A percentile compares a stretch with the other conserved stretches of the same genome.
phyloP scores from a whole-genome alignment of 1,284 basidiomycete species.

The Singerocomus rubriflavus region DNA sequence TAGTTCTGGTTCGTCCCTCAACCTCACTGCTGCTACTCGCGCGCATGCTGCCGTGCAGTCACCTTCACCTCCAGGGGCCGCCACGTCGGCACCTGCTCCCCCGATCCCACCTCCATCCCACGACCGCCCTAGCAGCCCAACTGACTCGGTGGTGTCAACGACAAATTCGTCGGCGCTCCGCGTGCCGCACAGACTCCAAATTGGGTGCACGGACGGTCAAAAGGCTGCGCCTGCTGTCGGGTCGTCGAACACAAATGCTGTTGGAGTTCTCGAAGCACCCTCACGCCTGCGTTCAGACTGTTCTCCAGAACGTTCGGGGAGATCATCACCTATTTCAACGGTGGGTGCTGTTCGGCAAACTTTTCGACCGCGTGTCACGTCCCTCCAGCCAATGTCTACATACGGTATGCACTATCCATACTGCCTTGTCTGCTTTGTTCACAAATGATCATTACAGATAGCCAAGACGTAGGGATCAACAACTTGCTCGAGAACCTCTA shows the following conservation, averaged over 20 bases:
- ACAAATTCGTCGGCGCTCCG: slow-evolving; percentile 61
- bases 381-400: slow-evolving; percentile 58
- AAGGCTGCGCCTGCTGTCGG: slow-evolving; percentile 85
- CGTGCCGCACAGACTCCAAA: slow-evolving; percentile 58
- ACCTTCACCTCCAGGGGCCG: slow-evolving; percentile 30
- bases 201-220: slow-evolving; percentile 65
- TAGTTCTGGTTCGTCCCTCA: slow-evolving; percentile 61
- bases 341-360: slow-evolving; percentile 49
- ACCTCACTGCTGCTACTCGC: slow-evolving; percentile 42
- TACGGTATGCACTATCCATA: slow-evolving; percentile 54
- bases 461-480: slow-evolving; percentile 82
- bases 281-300: slow-evolving; percentile 57
- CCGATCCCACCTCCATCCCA: slow-evolving; percentile 32
- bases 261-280: slow-evolving; percentile 72
- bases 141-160: slow-evolving; percentile 69
- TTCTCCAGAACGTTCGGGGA: slow-evolving; percentile 64
- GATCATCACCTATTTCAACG: slow-evolving; percentile 65
- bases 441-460: slow-evolving; percentile 49
- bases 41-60: slow-evolving; percentile 35
- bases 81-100: slow-evolving; percentile 30
- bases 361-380: slow-evolving; percentile 44
- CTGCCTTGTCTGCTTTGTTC: neutral
- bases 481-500: slow-evolving; percentile 88
- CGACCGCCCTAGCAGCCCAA: slow-evolving; percentile 66
- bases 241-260: slow-evolving; percentile 73